Evolutionary conservation across 2,329 filamentous ascomycete species (phyloP), one percentile per base, ranked within the genome.

Genomic region (Periconia sp.): DNA sequence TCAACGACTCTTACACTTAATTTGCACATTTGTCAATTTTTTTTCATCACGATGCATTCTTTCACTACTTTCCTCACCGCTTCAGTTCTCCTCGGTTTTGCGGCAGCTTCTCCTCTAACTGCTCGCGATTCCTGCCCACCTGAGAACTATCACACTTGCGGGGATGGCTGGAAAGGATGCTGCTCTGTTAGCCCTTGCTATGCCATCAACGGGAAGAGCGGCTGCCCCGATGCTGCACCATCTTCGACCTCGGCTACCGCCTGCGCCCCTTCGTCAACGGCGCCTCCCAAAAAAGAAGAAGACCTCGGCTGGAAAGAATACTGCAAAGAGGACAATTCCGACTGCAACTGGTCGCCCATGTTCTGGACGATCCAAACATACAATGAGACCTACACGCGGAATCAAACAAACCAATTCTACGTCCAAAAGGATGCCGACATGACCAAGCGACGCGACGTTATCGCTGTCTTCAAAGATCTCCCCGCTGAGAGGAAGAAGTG

Each of bases 121-220:
- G 21, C 21, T 9, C 37, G 37, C 8, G 22, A 33, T 12, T 40
- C 22, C 15, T 15, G 13, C 11, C 29, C 37, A 40, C 37, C 30
- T 21, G 13, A 40, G 28, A 16, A 32, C 11, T 34, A 22, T 29
- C 37, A 40, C 22, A 13, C 28, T 13, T 40, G 30, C 11, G 28
- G 37, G 24, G 37, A 40, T 16, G 29, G 37, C n/a, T 40, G 29
- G 30, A 4, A 29, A 34, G 37, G 29, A 5, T 40, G 37, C 37
- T 40, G 37, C 30, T 25, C 37, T 13, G 30, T 34, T 11, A 33
- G 15, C 22, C 37, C 37, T 26, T 40, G 37, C 30, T 33, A 40
- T 13, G 37, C 37, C 37, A 28, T 21, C 37, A 26, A 32, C 26
- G 6, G 37, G 28, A 16, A 40, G 37, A 19, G 30, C 25, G 12